A percentile compares a stretch with the other conserved stretches of the same genome.
These are phyloP conservation scores for Urochloa ruziziensis DNA, from an alignment of 176 grass and related monocot genomes.

Conservation along the genomic window DNA sequence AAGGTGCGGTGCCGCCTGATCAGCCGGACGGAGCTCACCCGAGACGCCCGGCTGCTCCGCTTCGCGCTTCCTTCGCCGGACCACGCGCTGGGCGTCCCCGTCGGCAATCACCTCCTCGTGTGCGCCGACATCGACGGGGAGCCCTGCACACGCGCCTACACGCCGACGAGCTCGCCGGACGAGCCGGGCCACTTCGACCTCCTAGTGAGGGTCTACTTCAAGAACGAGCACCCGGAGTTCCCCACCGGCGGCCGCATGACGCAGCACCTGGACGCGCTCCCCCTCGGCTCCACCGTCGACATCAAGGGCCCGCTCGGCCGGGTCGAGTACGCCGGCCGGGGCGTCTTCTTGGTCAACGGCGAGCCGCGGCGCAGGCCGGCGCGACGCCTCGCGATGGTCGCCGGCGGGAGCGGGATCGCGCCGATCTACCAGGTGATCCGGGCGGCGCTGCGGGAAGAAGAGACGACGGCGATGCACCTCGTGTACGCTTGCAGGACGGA, in stretches of 20 bases:
- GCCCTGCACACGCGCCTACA: slow-evolving; percentile 79
- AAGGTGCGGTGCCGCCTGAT: slow-evolving; percentile 61
- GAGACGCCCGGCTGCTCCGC: slow-evolving; percentile 59
- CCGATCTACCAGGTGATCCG: slow-evolving; percentile 91
- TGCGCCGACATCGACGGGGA: slow-evolving; percentile 55
- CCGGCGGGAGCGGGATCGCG: slow-evolving; percentile 84
- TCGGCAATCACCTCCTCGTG: slow-evolving; percentile 77
- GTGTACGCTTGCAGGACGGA: slow-evolving; percentile 73
- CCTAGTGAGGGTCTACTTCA: slow-evolving; percentile 84
- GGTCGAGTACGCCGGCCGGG: slow-evolving; percentile 68
- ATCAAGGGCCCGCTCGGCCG: slow-evolving; percentile 68
- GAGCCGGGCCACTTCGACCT: slow-evolving; percentile 71
- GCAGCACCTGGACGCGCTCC: slow-evolving; percentile 68
- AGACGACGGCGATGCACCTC: slow-evolving; percentile 72
- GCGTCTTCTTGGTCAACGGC: slow-evolving; percentile 53
- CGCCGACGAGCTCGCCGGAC: slow-evolving; percentile 61
- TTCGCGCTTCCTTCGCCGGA: slow-evolving; percentile 52
- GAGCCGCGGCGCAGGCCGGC: slow-evolving; percentile 21
- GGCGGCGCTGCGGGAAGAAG: slow-evolving; percentile 66
- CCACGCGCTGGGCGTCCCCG: slow-evolving; percentile 57
- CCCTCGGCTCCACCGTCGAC: slow-evolving; percentile 38
- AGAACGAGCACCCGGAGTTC: slow-evolving; percentile 55
- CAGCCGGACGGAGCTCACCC: slow-evolving; percentile 45
- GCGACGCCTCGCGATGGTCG: slow-evolving; percentile 66
- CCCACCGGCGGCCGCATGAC: slow-evolving; percentile 74